Evolutionary conservation across 805 yeast genomes (phyloP).

Genomic region (Dipodascopsis uninucleata): DNA sequence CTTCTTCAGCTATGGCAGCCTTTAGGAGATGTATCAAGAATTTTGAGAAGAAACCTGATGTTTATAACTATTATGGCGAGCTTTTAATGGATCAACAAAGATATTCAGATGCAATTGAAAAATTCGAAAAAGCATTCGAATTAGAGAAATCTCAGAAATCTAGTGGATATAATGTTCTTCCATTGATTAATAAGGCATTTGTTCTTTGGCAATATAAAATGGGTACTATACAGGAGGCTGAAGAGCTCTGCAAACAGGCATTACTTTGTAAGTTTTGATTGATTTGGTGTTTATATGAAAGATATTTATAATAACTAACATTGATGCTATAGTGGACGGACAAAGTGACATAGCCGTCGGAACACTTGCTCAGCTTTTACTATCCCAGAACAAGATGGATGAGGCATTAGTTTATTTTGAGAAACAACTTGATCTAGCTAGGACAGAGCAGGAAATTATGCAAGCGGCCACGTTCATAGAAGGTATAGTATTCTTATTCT

Average conservation of each 20-base stretch:
- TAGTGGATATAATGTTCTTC: conserved; percentile 81
- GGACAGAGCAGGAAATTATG: conserved; percentile 79
- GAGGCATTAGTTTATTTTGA: conserved; percentile 81
- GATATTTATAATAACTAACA: not conserved
- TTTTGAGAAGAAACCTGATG: conserved; percentile 85
- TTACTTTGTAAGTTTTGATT: conserved; percentile 42
- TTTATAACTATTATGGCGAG: conserved; percentile 95
- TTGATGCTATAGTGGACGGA: conserved; percentile 58
- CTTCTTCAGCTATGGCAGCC: conserved; percentile 22
- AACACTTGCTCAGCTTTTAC: conserved; percentile 84
- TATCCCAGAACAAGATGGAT: conserved; percentile 76
- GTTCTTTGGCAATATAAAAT: conserved; percentile 40
- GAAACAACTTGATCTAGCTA: conserved; percentile 74
- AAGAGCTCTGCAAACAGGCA: conserved; percentile 66
- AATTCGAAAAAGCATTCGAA: conserved; percentile 81
- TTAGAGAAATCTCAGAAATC: conserved; percentile 49
- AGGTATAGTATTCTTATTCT: conserved; percentile 90
- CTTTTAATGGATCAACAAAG: conserved; percentile 79
- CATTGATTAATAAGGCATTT: conserved; percentile 85
- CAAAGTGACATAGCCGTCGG: conserved; percentile 84
- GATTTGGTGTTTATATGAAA: not conserved
- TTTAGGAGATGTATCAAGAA: conserved; percentile 43
- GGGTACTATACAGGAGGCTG: conserved; percentile 52
- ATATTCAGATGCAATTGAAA: conserved; percentile 64
- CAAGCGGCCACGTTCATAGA: conserved; percentile 90